Evolutionary conservation across 495 filamentous ascomycete species (phyloP).

Genomic region (Penicillium lividum): DNA sequence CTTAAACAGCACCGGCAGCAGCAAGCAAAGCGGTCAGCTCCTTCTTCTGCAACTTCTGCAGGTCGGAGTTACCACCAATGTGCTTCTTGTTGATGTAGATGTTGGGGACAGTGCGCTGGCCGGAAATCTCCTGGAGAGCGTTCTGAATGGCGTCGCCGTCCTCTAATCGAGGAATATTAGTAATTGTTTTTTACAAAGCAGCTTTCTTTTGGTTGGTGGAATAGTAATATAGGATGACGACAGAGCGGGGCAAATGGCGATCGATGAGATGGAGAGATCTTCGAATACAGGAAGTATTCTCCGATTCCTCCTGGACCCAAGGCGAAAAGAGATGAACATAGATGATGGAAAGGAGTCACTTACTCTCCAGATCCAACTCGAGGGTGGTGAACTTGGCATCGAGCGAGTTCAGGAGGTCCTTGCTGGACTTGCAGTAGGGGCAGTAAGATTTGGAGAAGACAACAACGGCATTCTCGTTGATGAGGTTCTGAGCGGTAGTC

Average conservation of each 20-base stretch:
- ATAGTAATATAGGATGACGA: neutral
- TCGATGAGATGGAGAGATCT: neutral
- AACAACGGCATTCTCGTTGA: constrained; percentile 89
- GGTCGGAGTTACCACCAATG: constrained; percentile 95
- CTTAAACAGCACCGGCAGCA: constrained; percentile 64
- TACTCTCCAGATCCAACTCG: constrained; percentile 84
- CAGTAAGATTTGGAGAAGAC: constrained; percentile 97
- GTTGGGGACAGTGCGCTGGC: constrained; percentile 89
- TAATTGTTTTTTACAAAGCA: neutral
- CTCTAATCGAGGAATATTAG: constrained; percentile 40
- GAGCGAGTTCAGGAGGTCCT: constrained; percentile 65
- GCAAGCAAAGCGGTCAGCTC: constrained; percentile 61
- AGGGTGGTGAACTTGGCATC: constrained; percentile 73
- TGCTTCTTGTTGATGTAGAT: constrained; percentile 89
- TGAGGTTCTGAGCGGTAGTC: constrained; percentile 80
- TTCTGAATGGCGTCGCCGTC: constrained; percentile 83
- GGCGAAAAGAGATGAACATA: constrained; percentile 8
- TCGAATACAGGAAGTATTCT: neutral
- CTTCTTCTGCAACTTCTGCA: constrained; percentile 62
- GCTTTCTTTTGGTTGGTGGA: no score
- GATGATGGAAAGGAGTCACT: constrained; percentile 28
- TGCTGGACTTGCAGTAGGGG: constrained; percentile 87
- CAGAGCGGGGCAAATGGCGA: constrained; percentile 3
- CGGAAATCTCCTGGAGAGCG: constrained; percentile 76
- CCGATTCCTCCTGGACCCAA: neutral